Conservation (phyloP, 345 rosid genomes). For the Lepidium aucheri region DNA sequence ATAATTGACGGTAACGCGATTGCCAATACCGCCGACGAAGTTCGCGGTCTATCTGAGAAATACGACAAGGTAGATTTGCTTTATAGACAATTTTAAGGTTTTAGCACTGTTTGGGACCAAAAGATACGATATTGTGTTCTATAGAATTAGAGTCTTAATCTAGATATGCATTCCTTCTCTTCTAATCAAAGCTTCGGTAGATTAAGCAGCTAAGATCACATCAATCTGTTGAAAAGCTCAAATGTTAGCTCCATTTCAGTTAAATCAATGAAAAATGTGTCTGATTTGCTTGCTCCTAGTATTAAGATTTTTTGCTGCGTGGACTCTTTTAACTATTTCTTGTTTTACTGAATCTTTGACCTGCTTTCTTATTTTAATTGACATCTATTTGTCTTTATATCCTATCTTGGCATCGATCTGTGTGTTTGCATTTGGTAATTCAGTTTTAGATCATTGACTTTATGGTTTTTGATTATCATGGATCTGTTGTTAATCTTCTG, state of each 20-base stretch:
- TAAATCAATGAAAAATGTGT: too few relatives aligned
- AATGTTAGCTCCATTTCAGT: neutral
- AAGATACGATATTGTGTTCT: neutral
- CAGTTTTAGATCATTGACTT: too few relatives aligned
- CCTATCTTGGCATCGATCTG: too few relatives aligned
- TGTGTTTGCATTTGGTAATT: too few relatives aligned
- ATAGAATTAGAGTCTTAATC: neutral
- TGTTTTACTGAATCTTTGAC: neutral
- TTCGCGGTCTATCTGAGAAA: constrained; percentile 48
- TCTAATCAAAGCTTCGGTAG: neutral
- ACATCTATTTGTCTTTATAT: neutral
- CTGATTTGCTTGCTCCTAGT: neutral
- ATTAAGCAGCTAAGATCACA: neutral
- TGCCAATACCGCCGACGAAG: constrained; percentile 73
- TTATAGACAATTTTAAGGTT: neutral
- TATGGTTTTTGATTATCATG: too few relatives aligned
- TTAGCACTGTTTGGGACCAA: neutral
- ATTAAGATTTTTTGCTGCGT: too few relatives aligned
- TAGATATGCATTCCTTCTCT: neutral
- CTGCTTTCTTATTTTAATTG: neutral
- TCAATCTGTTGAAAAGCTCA: neutral
- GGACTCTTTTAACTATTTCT: neutral
- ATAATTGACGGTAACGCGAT: constrained; percentile 69
- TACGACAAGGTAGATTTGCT: constrained; percentile 48
- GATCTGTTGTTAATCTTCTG: too few relatives aligned